Conservation (phyloP, 345 rosid genomes). For the Citropsis articulata region DNA sequence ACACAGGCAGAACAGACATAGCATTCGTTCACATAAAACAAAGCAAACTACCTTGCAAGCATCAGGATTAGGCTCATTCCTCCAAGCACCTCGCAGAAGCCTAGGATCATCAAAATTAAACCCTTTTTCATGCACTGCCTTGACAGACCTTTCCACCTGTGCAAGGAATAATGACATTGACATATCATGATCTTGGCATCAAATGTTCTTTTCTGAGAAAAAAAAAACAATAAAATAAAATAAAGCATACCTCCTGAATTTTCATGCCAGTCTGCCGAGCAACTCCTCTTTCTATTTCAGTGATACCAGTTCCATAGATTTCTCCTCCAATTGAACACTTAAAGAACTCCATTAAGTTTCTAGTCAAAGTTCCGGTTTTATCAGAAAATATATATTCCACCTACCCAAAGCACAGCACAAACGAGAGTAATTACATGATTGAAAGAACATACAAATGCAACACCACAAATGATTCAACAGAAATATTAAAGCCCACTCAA, state of each 20-base stretch:
- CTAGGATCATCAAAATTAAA: conserved; percentile 94
- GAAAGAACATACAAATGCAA: background rate
- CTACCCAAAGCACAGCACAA: conserved; percentile 41
- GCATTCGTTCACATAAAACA: conserved; percentile 7
- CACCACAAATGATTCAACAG: background rate
- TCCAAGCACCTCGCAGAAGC: conserved; percentile 97
- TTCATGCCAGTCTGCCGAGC: conserved; percentile 69
- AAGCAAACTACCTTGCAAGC: conserved; percentile 70
- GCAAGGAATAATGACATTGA: conserved; percentile 11
- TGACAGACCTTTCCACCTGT: conserved; percentile 51
- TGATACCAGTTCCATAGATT: conserved; percentile 86
- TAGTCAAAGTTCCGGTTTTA: conserved; percentile 98
- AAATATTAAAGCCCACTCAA: background rate
- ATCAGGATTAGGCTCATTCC: conserved; percentile 92
- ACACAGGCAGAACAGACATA: background rate
- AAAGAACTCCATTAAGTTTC: conserved; percentile 99
- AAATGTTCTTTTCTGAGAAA: background rate
- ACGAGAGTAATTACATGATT: background rate
- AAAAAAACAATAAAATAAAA: background rate
- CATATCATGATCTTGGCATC: conserved; percentile 5
- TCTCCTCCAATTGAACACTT: conserved; percentile 99
- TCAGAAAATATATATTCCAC: conserved; percentile 98
- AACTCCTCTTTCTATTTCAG: conserved; percentile 86
- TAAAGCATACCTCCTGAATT: conserved; percentile 60
- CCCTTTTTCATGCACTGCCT: conserved; percentile 69